Evolutionary conservation across 495 filamentous ascomycete species (phyloP), one percentile per base, ranked within the genome.

Genomic region (Lophiostoma macrostomum): DNA sequence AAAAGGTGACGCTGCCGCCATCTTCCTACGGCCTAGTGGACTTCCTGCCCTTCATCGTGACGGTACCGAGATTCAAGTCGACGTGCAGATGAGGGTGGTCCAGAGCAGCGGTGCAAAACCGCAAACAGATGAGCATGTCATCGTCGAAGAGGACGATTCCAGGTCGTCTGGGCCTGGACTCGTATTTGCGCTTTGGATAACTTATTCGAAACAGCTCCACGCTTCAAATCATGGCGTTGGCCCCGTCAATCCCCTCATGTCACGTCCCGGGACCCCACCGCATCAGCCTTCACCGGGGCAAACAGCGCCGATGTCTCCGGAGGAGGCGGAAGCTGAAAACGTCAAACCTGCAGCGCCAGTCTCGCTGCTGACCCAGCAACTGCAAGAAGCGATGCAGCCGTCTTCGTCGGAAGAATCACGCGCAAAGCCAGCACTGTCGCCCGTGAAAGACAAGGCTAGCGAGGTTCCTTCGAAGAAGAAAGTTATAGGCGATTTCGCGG

Each of bases 151-250:
- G 29, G 64, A 69, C 12, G 70, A 67, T 29, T 63, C 67, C 24
- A 72, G 72, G 23, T 64, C 73, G 13, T 14, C 48, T 19, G 25
- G 27, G 11, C 71, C 75, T 5, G 90, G 96, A 63, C 75, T 95
- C 29, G 91, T 97, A 4, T 97, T 90, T 72, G 93, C 93, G 14
- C 72, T 98, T 19, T 98, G 93, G 93, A 83, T 98, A 39, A 97
- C 91, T 3, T 98, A 97, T 66, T 97, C 93, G 7, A 76, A 90
- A 34, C 89, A 95, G 56, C 76, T 97, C 14, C 93, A 98, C 65
- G 84, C 88, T 1, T 76, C 82, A 6, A 74, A 74, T 41, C 70
- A 76, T 6, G 74, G 78, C 43, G 60, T 75, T 27, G 80, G 81
- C 4, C 73, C 78, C 5, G 73, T 79, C n/a, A 76, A 79, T 48